Conservation (phyloP, 2,329 filamentous ascomycete species). For the Gremmenia infestans region DNA sequence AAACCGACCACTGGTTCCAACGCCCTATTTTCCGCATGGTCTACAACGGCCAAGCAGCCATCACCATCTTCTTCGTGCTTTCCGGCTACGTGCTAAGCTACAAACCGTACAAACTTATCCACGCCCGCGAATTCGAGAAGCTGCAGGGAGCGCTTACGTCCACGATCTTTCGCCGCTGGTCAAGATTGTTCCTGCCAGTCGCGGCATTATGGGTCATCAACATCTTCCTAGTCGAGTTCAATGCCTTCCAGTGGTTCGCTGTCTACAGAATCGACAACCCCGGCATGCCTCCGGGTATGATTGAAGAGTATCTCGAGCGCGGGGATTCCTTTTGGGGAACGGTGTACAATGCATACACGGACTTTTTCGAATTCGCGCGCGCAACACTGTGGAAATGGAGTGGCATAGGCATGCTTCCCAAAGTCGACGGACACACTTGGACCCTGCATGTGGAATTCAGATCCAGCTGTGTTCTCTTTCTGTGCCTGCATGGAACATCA, state of each 20-base stretch:
- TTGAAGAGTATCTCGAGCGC: not conserved
- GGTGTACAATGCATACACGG: not conserved
- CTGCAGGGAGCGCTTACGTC: conserved; percentile 36
- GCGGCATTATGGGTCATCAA: not conserved
- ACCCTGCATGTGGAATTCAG: not conserved
- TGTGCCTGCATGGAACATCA: not conserved
- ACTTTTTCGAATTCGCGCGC: not conserved
- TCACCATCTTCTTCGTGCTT: conserved; percentile 44
- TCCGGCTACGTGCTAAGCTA: conserved; percentile 42
- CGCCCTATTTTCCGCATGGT: conserved; percentile 38
- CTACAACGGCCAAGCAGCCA: conserved; percentile 38
- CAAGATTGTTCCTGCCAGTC: conserved; percentile 39
- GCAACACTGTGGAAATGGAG: not conserved
- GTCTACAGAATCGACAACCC: not conserved
- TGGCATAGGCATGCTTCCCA: not conserved
- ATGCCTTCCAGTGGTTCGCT: not conserved
- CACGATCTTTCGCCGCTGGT: conserved; percentile 38
- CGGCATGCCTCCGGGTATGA: not conserved
- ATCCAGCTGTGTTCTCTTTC: not conserved
- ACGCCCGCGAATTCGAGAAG: conserved; percentile 30
- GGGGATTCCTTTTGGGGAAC: not conserved
- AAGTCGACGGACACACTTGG: conserved; percentile 2
- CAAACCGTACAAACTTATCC: conserved; percentile 35
- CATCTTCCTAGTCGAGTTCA: conserved; percentile 2
- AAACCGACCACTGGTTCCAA: conserved; percentile 33